These are phyloP conservation scores for Mesembryanthemum crystallinum DNA, from an alignment of 148 eudicot species.

Conservation along the genomic window DNA sequence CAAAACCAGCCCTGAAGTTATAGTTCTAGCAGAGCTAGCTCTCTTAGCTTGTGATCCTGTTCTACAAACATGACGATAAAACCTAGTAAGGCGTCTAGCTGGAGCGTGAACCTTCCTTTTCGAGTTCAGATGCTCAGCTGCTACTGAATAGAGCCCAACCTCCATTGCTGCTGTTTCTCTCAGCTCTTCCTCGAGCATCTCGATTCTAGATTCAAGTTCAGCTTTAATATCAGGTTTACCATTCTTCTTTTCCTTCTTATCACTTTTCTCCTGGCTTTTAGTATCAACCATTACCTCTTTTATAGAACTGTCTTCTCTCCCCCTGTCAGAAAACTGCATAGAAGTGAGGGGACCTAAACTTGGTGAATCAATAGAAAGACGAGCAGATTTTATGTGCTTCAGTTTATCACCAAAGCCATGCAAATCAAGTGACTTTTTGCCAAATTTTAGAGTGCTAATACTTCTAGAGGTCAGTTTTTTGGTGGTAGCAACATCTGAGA, in stretches of 20 bases:
- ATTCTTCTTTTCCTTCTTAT: constrained; percentile 41
- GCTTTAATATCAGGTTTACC: constrained; percentile 34
- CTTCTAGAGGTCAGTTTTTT: constrained; percentile 50
- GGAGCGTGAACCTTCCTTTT: constrained; percentile 78
- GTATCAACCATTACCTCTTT: constrained; percentile 33
- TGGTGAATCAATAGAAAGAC: constrained; percentile 38
- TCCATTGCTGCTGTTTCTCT: constrained; percentile 77
- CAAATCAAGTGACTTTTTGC: constrained; percentile 44
- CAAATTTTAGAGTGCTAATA: constrained; percentile 44
- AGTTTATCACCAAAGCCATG: constrained; percentile 47
- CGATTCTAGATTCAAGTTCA: constrained; percentile 50
- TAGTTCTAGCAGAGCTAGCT: constrained; percentile 70
- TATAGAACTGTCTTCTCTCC: constrained; percentile 31
- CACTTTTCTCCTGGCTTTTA: constrained; percentile 34
- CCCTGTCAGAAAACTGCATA: constrained; percentile 26
- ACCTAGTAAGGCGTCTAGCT: constrained; percentile 73
- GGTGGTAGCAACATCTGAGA: constrained; percentile 37
- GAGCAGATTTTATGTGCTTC: constrained; percentile 66
- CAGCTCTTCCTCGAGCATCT: constrained; percentile 80
- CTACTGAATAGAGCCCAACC: constrained; percentile 61
- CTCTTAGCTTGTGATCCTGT: constrained; percentile 45
- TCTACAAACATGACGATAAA: constrained; percentile 56
- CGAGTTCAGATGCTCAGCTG: constrained; percentile 79
- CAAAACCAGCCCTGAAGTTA: constrained; percentile 67
- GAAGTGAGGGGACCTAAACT: constrained; percentile 24